Evolutionary conservation across 140 eudicot species (phyloP), one percentile per base, ranked within the genome.

Genomic region (Ambrosia hybrid): DNA sequence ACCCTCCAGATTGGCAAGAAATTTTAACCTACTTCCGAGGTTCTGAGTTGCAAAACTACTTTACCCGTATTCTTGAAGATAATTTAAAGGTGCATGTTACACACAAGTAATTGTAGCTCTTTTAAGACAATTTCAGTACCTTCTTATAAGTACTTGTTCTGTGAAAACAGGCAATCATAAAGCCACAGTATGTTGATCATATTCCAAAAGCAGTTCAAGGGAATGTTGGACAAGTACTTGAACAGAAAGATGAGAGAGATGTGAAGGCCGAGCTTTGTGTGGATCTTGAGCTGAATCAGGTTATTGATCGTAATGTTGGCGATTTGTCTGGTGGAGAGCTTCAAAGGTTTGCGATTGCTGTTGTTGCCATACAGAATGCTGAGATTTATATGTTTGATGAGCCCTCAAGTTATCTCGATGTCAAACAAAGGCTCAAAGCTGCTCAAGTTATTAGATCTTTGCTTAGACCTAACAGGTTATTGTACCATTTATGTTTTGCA

Each of bases 1-100:
- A 94, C 71, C 99, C 99, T 63, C 99, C 97, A 57, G 97, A 90
- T 67, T 94, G 99, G 99, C 97, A 88, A 75, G 99, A 90, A 73
- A 94, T 90, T 51, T 86, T 94, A 85, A 88, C 96, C 26, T 82
- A 90, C 84, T 94, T 94, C 12, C 88, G 99, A 11, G 97, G 99
- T 76, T 94, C 99, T 13, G 99, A 94, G 83, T 78, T 94, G 78
- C 97, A 94, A 76, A 94, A 94, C 80, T 94, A 94, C 72, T 94
- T 94, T 52, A 94, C 96, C 0, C 97, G 97, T 61, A 90, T 94
- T 65, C 85, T 94, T 51, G 99, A 94, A 83, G 99, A 94, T 82
- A 90, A 90, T 81, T 59, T 94, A 58, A 94, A 94, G 99, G 98
- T 90, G 57, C 60, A 33, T 39, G 15, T 52, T 56, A 56, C 61